These are phyloP conservation scores for Camellia sinensis DNA, from an alignment of 148 eudicot genomes.

Conservation along the genomic window DNA sequence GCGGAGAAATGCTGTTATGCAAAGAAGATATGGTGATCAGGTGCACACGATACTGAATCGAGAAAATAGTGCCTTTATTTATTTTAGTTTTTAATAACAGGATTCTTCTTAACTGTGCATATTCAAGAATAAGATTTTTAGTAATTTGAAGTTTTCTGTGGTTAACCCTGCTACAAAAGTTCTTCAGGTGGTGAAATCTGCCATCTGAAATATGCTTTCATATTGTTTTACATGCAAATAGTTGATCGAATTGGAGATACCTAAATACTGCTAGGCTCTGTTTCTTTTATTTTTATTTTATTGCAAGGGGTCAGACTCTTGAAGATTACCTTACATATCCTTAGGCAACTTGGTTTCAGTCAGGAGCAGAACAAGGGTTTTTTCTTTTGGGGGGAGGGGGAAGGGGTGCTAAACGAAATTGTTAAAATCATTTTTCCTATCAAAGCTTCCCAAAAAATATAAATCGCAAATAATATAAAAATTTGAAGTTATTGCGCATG, in stretches of 20 bases:
- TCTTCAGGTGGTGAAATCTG: neutral
- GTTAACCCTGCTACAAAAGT: neutral
- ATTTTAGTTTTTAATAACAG: neutral
- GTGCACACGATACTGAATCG: constrained; percentile 25
- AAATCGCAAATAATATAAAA: no score
- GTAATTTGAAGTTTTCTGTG: neutral
- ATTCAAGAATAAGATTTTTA: neutral
- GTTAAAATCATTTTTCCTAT: no score
- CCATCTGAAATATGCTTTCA: neutral
- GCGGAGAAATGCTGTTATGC: constrained; percentile 68
- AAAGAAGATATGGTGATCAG: constrained; percentile 51
- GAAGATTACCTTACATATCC: no score
- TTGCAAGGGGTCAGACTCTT: neutral
- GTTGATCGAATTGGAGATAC: neutral
- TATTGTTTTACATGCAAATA: neutral
- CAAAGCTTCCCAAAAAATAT: no score
- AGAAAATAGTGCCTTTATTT: neutral
- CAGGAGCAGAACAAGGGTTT: no score
- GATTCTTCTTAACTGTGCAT: no score
- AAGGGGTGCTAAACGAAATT: no score
- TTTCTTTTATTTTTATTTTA: no score
- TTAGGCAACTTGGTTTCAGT: no score
- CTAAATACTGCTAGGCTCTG: neutral
- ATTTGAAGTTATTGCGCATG: no score
- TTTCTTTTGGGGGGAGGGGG: no score